These are phyloP conservation scores for Daldinia loculata DNA, from an alignment of 495 filamentous ascomycete species.

Conservation along the genomic window DNA sequence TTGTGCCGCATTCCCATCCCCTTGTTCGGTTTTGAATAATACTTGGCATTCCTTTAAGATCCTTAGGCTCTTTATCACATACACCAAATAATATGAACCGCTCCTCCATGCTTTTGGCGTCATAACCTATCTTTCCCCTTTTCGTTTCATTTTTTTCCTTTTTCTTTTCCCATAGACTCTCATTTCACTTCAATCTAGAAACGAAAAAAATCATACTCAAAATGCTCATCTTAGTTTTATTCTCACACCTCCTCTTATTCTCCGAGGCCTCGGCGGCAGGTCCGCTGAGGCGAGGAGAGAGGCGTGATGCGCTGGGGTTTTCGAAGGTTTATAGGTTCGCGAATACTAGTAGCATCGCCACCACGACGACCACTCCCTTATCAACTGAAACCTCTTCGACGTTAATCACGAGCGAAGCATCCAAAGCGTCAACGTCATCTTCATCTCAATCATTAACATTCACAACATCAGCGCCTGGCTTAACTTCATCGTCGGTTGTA, in stretches of 20 bases:
- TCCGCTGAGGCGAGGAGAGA: slow-evolving; percentile 42
- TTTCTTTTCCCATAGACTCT: slow-evolving; percentile 14
- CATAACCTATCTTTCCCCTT: slow-evolving; percentile 22
- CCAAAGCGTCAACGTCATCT: slow-evolving; percentile 20
- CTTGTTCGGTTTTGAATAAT: slow-evolving; percentile 31
- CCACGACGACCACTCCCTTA: slow-evolving; percentile 21
- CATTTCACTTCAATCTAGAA: slow-evolving; percentile 23
- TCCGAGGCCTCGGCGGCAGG: slow-evolving; percentile 46
- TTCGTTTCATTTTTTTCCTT: slow-evolving; percentile 20
- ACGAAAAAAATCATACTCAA: slow-evolving; percentile 8
- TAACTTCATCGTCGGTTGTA: slow-evolving; percentile 10
- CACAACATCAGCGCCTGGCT: slow-evolving; percentile 7
- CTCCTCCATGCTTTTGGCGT: slow-evolving; percentile 21
- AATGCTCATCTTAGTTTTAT: slow-evolving; percentile 43
- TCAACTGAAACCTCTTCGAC: slow-evolving; percentile 22
- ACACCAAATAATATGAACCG: slow-evolving; percentile 41
- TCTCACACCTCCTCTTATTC: slow-evolving; percentile 44
- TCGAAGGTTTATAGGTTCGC: slow-evolving; percentile 35
- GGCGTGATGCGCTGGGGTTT: slow-evolving; percentile 21
- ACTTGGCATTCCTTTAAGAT: slow-evolving; percentile 29
- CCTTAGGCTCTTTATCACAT: slow-evolving; percentile 36
- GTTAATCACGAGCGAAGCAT: slow-evolving; percentile 5
- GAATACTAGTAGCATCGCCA: slow-evolving; percentile 29
- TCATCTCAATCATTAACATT: slow-evolving; percentile 19
- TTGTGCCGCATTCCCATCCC: slow-evolving; percentile 10